Base-by-base conservation (phyloP, 345 rosid genomes). In the Citrus cavaleriei region DNA sequence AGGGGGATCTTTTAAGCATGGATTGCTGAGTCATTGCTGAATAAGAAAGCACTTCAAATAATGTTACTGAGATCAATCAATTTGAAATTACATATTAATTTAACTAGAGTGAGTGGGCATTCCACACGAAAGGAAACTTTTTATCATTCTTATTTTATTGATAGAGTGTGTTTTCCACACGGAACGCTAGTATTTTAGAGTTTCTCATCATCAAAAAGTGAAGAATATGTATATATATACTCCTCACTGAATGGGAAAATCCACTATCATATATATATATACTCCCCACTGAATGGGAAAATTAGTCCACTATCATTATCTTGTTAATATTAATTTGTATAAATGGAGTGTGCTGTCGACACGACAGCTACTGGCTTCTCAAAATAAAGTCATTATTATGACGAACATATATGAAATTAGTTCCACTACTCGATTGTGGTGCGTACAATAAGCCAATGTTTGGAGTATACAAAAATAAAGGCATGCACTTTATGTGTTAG, bases 11-110 rank as follows among this genome's bases (percentile, higher is more conserved):
- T 30, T 27, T 21, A 2, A 37, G 18, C 18, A 38, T 67, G 78
- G 69, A 78, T 37, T 79, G 35, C 55, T 79, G 81, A 79, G 28
- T 73, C 66, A 73, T 35, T 79, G 35, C 64, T 79, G 81, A 79
- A 55, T 73, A 73, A 73, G 60, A 38, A 13, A 24, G 67, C 81
- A 79, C 72, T 63, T 13, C 32, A 21, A 10, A 22, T 3, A n/a
- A 16, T 4, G 40, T 7, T 18, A 51, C 2, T 22, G 38, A 59
- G 30, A 19, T 5, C 18, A 37, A 38, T 28, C 10, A 24, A 27
- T 19, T 37, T 46, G 62, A 27, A 6, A 38, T 10, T 37, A 25
- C 28, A 42, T 6, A 34, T 73, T 34, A 19, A 3, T 46, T 46
- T 22, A 67, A 37, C 18, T 1, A 22, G 5, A 10, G 34, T 10